A percentile compares a stretch with the other conserved stretches of the same genome.
phyloP scores from a whole-genome alignment of 345 rosid genomes.

The Euphorbia tirucalli region DNA sequence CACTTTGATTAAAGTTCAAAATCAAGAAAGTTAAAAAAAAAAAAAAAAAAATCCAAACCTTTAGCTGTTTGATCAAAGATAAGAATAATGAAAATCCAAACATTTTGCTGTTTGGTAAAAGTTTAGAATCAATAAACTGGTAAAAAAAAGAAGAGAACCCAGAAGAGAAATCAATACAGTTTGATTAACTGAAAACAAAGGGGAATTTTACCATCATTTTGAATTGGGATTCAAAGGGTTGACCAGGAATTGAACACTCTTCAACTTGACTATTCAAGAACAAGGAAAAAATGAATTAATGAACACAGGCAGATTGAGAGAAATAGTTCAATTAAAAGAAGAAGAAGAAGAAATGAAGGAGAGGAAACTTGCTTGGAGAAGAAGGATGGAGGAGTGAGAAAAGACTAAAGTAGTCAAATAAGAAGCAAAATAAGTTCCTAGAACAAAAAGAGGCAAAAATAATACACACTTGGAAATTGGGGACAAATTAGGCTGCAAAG shows the following conservation, averaged over 20 bases:
- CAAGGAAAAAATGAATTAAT: neutral
- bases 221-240: constrained; percentile 3
- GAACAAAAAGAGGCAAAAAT: neutral
- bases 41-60: too few species aligned
- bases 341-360: neutral
- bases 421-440: neutral
- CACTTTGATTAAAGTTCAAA: too few species aligned
- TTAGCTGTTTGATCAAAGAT: too few species aligned
- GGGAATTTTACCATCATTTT: constrained; percentile 33
- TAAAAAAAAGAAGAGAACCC: neutral
- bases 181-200: neutral
- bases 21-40: too few species aligned
- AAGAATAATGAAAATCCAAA: too few species aligned
- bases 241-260: constrained; percentile 16
- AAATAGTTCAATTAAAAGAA: too few species aligned
- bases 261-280: neutral
- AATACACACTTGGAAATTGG: neutral
- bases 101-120: too few species aligned
- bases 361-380: neutral
- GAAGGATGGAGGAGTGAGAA: too few species aligned
- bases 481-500: neutral
- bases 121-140: too few species aligned
- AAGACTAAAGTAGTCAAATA: too few species aligned
- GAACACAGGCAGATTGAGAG: neutral
- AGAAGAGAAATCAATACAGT: neutral